Conservation (phyloP, 768 basidiomycete genomes). For the Pleurotus cornucopiae region DNA sequence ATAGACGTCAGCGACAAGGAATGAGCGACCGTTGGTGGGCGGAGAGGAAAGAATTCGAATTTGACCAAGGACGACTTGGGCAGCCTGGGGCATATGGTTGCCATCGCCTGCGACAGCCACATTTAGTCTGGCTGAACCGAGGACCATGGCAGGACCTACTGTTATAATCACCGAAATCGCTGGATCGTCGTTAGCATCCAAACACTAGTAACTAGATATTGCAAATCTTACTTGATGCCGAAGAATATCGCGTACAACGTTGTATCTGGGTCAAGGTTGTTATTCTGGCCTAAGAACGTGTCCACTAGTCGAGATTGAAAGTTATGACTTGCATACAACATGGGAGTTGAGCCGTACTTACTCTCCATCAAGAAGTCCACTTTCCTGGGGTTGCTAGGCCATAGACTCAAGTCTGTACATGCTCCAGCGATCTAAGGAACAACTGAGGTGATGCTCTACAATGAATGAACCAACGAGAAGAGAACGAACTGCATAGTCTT, state of each 20-base stretch:
- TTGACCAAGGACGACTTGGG: conserved; percentile 37
- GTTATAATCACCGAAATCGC: not conserved
- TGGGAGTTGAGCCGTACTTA: conserved; percentile 13
- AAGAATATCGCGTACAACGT: conserved; percentile 52
- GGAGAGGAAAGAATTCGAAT: conserved; percentile 41
- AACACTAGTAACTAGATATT: not conserved
- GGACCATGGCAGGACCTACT: not conserved
- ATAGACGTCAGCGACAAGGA: conserved; percentile 47
- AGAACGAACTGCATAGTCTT: conserved; percentile 45
- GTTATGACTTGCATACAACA: not conserved
- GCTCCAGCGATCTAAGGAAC: conserved; percentile 33
- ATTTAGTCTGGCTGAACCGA: too few relatives aligned
- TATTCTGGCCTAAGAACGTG: conserved; percentile 38
- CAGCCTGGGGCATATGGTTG: conserved; percentile 41
- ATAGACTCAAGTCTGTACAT: conserved; percentile 41
- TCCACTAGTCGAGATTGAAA: conserved; percentile 23
- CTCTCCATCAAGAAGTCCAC: conserved; percentile 49
- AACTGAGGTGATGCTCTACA: not conserved
- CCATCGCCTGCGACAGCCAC: conserved; percentile 32
- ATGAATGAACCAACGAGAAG: not conserved
- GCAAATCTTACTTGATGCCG: conserved; percentile 43
- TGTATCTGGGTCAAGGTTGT: conserved; percentile 39
- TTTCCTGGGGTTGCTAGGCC: conserved; percentile 45
- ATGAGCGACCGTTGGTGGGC: conserved; percentile 46
- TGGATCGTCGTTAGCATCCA: not conserved